A percentile compares a stretch with the other conserved stretches of the same genome.
phyloP scores from a whole-genome alignment of 2,329 filamentous ascomycete genomes.

The Exophiala xenobiotica region DNA sequence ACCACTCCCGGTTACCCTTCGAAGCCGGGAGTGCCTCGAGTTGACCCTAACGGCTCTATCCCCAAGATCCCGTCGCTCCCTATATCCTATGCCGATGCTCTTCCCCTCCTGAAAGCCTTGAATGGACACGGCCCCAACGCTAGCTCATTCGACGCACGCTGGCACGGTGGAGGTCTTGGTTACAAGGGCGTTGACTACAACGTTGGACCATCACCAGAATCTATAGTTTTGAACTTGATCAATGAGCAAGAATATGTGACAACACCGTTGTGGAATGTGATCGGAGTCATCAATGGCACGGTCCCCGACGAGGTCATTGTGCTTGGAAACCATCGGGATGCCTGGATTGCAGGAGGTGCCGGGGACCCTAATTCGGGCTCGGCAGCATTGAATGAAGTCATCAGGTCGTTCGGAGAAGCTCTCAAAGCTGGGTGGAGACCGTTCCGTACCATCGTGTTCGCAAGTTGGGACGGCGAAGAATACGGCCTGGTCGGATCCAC shows the following conservation, averaged over 20 bases:
- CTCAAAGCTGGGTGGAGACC: constrained; percentile 77
- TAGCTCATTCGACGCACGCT: constrained; percentile 68
- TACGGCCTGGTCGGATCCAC: constrained; percentile 84
- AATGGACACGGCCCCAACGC: constrained; percentile 84
- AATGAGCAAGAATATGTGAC: constrained; percentile 81
- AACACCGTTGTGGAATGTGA: constrained; percentile 85
- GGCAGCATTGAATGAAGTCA: constrained; percentile 74
- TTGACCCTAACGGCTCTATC: constrained; percentile 66
- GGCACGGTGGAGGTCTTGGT: constrained; percentile 70
- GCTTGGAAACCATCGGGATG: constrained; percentile 88
- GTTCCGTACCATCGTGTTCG: constrained; percentile 85
- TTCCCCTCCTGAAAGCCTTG: constrained; percentile 84
- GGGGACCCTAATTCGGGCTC: constrained; percentile 82
- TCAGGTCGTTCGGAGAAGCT: constrained; percentile 71
- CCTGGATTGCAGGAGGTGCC: constrained; percentile 83
- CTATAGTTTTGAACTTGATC: constrained; percentile 66
- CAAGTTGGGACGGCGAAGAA: constrained; percentile 80
- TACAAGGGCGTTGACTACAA: constrained; percentile 83
- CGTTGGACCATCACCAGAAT: constrained; percentile 74
- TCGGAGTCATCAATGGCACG: constrained; percentile 81
- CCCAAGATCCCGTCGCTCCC: constrained; percentile 88
- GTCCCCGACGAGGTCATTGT: constrained; percentile 82
- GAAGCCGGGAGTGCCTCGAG: constrained; percentile 79
- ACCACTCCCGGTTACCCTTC: constrained; percentile 94
- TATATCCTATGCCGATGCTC: constrained; percentile 81